Evolutionary conservation across 2,329 filamentous ascomycete species (phyloP), one percentile per base, ranked within the genome.

Genomic region (Rugonectria rugulosa): DNA sequence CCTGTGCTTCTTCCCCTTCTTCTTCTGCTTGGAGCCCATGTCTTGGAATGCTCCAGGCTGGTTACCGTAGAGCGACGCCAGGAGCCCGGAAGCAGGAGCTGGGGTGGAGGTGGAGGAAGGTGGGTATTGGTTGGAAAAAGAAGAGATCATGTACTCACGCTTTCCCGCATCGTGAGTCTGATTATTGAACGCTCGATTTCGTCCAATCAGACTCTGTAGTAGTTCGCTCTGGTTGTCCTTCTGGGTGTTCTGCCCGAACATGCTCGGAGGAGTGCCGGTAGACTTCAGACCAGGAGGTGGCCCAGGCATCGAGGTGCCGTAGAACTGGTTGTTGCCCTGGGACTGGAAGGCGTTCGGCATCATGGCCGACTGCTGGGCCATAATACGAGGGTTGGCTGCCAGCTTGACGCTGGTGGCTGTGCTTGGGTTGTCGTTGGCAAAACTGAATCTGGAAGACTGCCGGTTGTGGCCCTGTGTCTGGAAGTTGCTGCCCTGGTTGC

Each of bases 1-100:
- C 88, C 93, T 96, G 86, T 97, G 94, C 92, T 97, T 97, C 88
- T 97, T 97, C 84, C 92, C 92, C 92, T 97, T 97, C 88, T 97
- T 97, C 89, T 96, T 97, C 87, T 96, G 92, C 88, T 97, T 96
- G 81, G 91, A 89, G 81, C 90, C 90, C 81, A 89, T 88, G 76
- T 96, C 92, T 88, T 93, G 90, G 81, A 91, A 92, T 80, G 87
- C 86, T 82, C 90, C 91, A 82, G 89, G 81, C 81, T 90, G 89
- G 75, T 87, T 83, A 80, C 90, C 91, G 83, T 96, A 96, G 83
- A 95, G 91, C 85, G 91, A 90, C 85, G 86, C 89, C 81, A 94
- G 83, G 84, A 93, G 89, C 83, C 89, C 88, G 83, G 91, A 88
- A 87, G 90, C 89, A 91, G 90, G 89, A 88, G 88, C 89, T 79